Conservation (phyloP, 768 basidiomycete species). For the Tulasnella sp. region DNA sequence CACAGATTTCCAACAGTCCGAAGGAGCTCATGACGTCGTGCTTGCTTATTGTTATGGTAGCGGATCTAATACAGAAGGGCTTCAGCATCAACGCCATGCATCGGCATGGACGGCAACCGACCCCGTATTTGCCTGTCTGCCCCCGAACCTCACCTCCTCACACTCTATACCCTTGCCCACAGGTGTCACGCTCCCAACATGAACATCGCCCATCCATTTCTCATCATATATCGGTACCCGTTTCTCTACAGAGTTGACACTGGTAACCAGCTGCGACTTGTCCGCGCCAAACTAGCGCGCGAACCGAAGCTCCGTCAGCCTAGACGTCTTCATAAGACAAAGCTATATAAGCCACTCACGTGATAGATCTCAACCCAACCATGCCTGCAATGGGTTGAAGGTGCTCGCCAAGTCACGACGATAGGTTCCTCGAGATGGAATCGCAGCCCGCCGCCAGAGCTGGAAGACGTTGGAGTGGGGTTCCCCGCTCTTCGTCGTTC, state of each 20-base stretch:
- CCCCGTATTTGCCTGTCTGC: constrained; percentile 75
- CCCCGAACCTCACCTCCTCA: constrained; percentile 65
- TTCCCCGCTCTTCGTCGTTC: too few relatives aligned
- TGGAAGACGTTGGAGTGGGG: too few relatives aligned
- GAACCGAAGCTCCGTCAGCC: background rate
- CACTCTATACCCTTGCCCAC: constrained; percentile 20
- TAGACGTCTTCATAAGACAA: background rate
- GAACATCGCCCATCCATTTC: constrained; percentile 87
- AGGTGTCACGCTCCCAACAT: constrained; percentile 41
- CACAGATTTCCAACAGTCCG: constrained; percentile 80
- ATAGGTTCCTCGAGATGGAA: constrained; percentile 93
- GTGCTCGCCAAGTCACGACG: constrained; percentile 76
- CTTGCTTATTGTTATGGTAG: constrained; percentile 94
- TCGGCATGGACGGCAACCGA: constrained; percentile 26
- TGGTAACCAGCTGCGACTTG: constrained; percentile 70
- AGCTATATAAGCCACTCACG: constrained; percentile 34
- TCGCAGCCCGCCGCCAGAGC: constrained; percentile 39
- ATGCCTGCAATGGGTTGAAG: constrained; percentile 69
- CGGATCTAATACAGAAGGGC: constrained; percentile 41
- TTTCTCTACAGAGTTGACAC: constrained; percentile 73
- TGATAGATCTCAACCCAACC: constrained; percentile 96
- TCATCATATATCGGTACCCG: constrained; percentile 88
- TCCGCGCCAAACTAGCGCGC: constrained; percentile 71
- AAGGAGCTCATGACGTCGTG: constrained; percentile 87
- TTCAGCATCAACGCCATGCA: background rate